Percentiles rank a stretch among this genome's conserved stretches.
phyloP scores from a whole-genome alignment of 306 rosid genomes.

The Prunus fruticosa region DNA sequence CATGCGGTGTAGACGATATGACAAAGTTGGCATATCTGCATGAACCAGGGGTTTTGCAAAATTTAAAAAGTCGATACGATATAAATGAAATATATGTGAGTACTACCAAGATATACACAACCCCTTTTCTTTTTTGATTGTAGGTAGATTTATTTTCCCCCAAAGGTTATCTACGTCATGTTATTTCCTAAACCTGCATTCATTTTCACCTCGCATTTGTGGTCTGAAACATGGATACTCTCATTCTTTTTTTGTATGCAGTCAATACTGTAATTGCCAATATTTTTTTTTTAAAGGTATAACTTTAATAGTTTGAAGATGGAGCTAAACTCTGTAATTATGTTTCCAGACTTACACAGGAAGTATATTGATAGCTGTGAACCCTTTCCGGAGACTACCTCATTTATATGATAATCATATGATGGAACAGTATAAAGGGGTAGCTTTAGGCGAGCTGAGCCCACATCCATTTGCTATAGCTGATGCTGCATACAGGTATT shows the following conservation, averaged over 20 bases:
- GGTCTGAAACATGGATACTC: background rate
- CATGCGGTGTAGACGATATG: slow-evolving; percentile 88
- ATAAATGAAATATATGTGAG: slow-evolving; percentile 84
- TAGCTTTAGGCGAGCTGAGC: slow-evolving; percentile 75
- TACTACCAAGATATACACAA: background rate
- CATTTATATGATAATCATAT: slow-evolving; percentile 60
- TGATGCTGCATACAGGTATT: slow-evolving; percentile 90
- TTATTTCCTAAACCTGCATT: background rate
- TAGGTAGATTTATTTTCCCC: background rate
- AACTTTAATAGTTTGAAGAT: background rate
- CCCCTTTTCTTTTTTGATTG: background rate
- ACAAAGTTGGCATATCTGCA: slow-evolving; percentile 93
- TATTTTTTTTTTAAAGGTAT: background rate
- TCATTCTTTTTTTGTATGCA: background rate
- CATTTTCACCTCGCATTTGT: background rate
- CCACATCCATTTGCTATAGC: slow-evolving; percentile 99
- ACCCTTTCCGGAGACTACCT: slow-evolving; percentile 90
- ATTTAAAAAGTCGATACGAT: slow-evolving; percentile 64
- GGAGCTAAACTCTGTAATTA: slow-evolving; percentile 28
- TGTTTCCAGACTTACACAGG: slow-evolving; percentile 92
- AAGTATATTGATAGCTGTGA: slow-evolving; percentile 88
- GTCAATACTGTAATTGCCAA: background rate
- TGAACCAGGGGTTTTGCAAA: slow-evolving; percentile 90
- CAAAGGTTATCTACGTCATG: background rate
- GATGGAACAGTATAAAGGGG: slow-evolving; percentile 79